A percentile compares a stretch with the other conserved stretches of the same genome.
Conservation (phyloP, 768 basidiomycete species). For the Stropharia rugosoannulata region DNA sequence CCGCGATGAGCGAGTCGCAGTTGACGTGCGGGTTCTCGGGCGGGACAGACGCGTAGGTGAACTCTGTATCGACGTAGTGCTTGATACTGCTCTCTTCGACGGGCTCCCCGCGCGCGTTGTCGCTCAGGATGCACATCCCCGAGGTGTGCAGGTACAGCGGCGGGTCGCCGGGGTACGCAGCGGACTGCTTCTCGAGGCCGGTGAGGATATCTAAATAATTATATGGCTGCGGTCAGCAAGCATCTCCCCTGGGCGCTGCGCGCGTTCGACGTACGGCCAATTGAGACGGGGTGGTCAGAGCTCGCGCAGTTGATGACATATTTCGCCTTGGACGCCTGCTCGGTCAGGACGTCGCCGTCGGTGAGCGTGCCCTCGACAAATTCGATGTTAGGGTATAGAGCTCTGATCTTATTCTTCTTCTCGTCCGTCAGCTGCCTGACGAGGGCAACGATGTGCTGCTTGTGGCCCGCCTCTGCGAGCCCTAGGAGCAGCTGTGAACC, state of each 20-base stretch:
- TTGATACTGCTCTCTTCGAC: slow-evolving; percentile 25
- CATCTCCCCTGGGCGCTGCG: neutral
- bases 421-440: slow-evolving; percentile 30
- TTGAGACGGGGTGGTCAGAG: slow-evolving; percentile 35
- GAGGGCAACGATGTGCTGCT: slow-evolving; percentile 33
- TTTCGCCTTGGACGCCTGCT: slow-evolving; percentile 32
- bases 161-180: slow-evolving; percentile 31
- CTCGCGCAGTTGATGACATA: slow-evolving; percentile 41
- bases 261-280: slow-evolving; percentile 24
- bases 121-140: slow-evolving; percentile 37
- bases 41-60: slow-evolving; percentile 28
- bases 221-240: neutral
- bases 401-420: slow-evolving; percentile 26
- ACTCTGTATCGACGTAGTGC: slow-evolving; percentile 36
- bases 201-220: slow-evolving; percentile 30
- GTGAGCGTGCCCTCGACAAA: slow-evolving; percentile 38
- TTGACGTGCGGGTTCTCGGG: slow-evolving; percentile 18
- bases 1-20: slow-evolving; percentile 30
- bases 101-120: slow-evolving; percentile 38
- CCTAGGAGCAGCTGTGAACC: slow-evolving; percentile 37
- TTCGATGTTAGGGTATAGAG: slow-evolving; percentile 30
- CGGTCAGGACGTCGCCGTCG: slow-evolving; percentile 32
- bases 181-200: slow-evolving; percentile 36
- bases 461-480: slow-evolving; percentile 24
- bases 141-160: slow-evolving; percentile 45